A percentile compares a stretch with the other conserved stretches of the same genome.
Evolutionary conservation across 1,139 yeast genomes (phyloP).

Genomic region (Nakaseomyces sp.): DNA sequence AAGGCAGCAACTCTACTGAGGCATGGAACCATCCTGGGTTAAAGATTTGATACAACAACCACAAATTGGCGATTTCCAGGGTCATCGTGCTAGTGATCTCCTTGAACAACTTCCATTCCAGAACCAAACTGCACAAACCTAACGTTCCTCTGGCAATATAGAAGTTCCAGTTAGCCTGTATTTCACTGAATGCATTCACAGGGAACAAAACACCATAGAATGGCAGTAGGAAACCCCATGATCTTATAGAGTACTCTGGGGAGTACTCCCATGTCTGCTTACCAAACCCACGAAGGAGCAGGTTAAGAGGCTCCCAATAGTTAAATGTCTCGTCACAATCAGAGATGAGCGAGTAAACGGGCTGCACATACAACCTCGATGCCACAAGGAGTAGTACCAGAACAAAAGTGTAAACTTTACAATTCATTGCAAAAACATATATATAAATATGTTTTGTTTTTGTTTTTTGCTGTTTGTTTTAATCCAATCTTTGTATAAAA

Average conservation of each 20-base stretch:
- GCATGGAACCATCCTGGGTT: slow-evolving; percentile 64
- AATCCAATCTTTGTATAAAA: background rate
- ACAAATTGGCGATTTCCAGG: slow-evolving; percentile 35
- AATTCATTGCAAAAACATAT: background rate
- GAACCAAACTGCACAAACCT: slow-evolving; percentile 41
- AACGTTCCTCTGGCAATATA: slow-evolving; percentile 49
- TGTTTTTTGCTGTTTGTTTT: background rate
- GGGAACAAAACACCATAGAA: slow-evolving; percentile 33
- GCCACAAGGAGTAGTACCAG: slow-evolving; percentile 15
- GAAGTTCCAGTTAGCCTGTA: slow-evolving; percentile 30
- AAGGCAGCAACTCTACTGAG: slow-evolving; percentile 74
- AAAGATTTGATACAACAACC: slow-evolving; percentile 29
- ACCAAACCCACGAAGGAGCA: slow-evolving; percentile 72
- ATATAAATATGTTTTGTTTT: too few species aligned
- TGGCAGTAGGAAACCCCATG: slow-evolving; percentile 68
- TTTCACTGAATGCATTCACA: slow-evolving; percentile 12
- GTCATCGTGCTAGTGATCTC: slow-evolving; percentile 23
- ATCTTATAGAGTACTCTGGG: slow-evolving; percentile 79
- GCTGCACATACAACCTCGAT: slow-evolving; percentile 25
- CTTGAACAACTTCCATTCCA: slow-evolving; percentile 23
- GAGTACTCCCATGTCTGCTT: slow-evolving; percentile 97
- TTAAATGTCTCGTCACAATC: slow-evolving; percentile 88
- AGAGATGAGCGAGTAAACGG: slow-evolving; percentile 39
- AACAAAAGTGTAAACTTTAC: slow-evolving; percentile 1
- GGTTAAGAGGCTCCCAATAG: slow-evolving; percentile 89